Conservation (phyloP, 345 rosid genomes). For the Sonneratia alba region DNA sequence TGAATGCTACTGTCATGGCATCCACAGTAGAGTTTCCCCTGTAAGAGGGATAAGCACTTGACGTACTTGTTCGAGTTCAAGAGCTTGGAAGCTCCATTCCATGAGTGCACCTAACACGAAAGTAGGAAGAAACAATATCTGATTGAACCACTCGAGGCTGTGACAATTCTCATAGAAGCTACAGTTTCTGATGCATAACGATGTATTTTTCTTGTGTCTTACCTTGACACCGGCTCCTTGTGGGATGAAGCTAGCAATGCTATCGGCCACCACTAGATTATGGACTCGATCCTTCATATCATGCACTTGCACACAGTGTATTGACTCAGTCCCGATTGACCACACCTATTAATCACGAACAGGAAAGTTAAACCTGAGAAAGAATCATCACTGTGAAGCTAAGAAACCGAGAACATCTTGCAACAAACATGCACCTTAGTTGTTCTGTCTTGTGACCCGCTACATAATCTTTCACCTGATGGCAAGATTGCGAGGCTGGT, state of each 20-base stretch:
- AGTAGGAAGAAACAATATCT: neutral
- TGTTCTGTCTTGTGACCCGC: constrained; percentile 64
- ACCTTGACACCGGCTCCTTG: constrained; percentile 74
- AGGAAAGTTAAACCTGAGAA: neutral
- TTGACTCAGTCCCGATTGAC: constrained; percentile 30
- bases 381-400: neutral
- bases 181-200: neutral
- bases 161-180: no score
- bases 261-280: constrained; percentile 36
- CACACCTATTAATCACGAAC: constrained; percentile 31
- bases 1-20: constrained; percentile 63
- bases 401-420: neutral
- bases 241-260: constrained; percentile 50
- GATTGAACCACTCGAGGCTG: neutral
- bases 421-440: constrained; percentile 25
- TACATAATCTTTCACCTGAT: constrained; percentile 44
- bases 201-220: neutral
- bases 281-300: constrained; percentile 64
- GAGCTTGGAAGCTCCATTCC: constrained; percentile 53
- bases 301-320: constrained; percentile 42
- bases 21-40: constrained; percentile 56
- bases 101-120: constrained; percentile 38
- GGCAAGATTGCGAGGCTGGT: constrained; percentile 44
- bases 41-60: constrained; percentile 44
- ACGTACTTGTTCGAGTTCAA: constrained; percentile 34